Conservation (phyloP, 164 flowering plant genomes). For the Annona cherimola region DNA sequence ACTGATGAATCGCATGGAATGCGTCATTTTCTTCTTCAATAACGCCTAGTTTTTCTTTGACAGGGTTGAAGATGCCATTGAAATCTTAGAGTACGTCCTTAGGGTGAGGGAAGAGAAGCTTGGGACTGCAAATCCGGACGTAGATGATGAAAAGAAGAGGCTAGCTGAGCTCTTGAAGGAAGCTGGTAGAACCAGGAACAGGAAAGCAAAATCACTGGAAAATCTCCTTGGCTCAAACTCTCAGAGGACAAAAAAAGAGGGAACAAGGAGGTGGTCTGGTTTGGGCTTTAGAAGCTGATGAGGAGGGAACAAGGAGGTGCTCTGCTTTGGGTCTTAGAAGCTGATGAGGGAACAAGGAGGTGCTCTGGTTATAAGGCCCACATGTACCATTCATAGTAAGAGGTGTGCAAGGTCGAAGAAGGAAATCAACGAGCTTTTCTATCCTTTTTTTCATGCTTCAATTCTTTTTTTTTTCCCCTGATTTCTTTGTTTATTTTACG, state of each 20-base stretch:
- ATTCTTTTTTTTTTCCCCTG: constrained; percentile 10
- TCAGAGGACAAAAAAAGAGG: constrained; percentile 83
- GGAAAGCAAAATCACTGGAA: constrained; percentile 82
- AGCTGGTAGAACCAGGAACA: constrained; percentile 78
- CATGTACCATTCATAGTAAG: constrained; percentile 38
- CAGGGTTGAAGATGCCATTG: constrained; percentile 96
- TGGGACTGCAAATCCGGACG: constrained; percentile 94
- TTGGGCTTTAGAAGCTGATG: constrained; percentile 72
- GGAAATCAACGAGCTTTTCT: constrained; percentile 25
- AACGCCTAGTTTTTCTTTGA: not conserved
- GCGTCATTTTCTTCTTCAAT: not conserved
- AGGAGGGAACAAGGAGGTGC: constrained; percentile 58
- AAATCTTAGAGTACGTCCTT: constrained; percentile 81
- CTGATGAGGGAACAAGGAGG: constrained; percentile 24
- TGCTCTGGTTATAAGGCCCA: constrained; percentile 9
- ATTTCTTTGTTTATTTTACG: constrained; percentile 22
- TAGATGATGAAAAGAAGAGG: constrained; percentile 90
- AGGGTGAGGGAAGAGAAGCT: constrained; percentile 92
- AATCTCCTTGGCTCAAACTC: constrained; percentile 83
- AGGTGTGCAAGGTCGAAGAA: constrained; percentile 34
- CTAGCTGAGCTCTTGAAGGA: constrained; percentile 89
- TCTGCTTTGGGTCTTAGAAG: constrained; percentile 72
- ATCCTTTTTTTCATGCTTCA: constrained; percentile 13
- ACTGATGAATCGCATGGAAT: not conserved
- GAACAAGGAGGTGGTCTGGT: constrained; percentile 73